Evolutionary conservation across 352 stramenopile species (phyloP), one percentile per base, ranked within the genome.

Genomic region (Phytophthora aleatoria): DNA sequence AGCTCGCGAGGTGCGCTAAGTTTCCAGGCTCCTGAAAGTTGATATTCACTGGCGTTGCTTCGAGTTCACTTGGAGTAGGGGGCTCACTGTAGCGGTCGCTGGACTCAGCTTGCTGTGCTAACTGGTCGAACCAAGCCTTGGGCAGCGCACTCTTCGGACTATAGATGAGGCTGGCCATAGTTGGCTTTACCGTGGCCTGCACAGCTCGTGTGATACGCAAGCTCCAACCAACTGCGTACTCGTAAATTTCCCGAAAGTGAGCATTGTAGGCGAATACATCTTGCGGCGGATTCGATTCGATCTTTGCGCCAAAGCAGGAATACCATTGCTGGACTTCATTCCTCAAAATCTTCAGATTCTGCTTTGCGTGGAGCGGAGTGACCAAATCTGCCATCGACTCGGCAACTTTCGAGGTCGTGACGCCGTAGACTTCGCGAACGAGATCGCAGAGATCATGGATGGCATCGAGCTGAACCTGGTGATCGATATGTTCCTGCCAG

Each of bases 321-420:
- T 92, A 84, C 85, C 85, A 94, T 57, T 91, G 85, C 62, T 86
- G 79, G 1, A 94, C 83, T 79, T 94, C 85, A 38, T 94, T 94
- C 2, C 79, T 77, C 49, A 94, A 43, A 16, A 92, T 89, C 42
- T 88, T 87, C 28, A 94, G 64, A 15, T 86, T 85, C 26, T 90
- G 73, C 49, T 91, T 90, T 0, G 83, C 81, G 20, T 91, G 80
- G 20, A 83, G 73, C 10, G 83, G 81, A 2, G 82, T 89, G 5
- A 92, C 73, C 4, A 88, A 68, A 49, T 94, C 88, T 27, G 68
- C 79, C 67, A 92, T 87, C 13, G 88, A 92, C 50, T 92, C 81
- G 1, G 82, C 72, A 27, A 96, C 70, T 57, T 96, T 96, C 0
- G 84, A 73, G 5, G 85, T 91, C 15, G 88, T 96, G 11, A 90